phyloP scores from a whole-genome alignment of 2,329 filamentous ascomycete genomes.

The Xylaria hypoxylon region DNA sequence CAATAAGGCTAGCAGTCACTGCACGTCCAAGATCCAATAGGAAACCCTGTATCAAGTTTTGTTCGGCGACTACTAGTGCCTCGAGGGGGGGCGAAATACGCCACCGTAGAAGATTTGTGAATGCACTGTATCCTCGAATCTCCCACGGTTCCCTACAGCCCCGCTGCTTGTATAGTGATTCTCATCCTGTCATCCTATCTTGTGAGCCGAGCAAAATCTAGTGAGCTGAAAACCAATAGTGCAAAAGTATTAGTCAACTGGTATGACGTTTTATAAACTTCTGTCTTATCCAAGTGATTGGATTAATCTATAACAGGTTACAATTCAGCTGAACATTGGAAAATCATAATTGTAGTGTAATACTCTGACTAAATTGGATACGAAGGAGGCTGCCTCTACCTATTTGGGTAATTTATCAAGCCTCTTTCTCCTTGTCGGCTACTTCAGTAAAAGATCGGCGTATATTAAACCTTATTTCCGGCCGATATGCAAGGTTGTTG shows the following conservation, averaged over 20 bases:
- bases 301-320: neutral
- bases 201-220: slow-evolving; percentile 1
- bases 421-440: slow-evolving; percentile 2
- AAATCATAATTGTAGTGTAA: slow-evolving; percentile 6
- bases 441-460: slow-evolving; percentile 8
- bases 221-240: slow-evolving; percentile 32
- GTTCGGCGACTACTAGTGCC: slow-evolving; percentile 16
- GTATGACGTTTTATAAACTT: neutral
- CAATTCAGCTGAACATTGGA: slow-evolving; percentile 2
- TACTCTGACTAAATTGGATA: slow-evolving; percentile 1
- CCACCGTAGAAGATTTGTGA: slow-evolving; percentile 1
- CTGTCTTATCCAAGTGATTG: neutral
- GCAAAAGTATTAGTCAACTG: slow-evolving; percentile 2
- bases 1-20: slow-evolving; percentile 17
- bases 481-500: slow-evolving; percentile 1
- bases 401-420: slow-evolving; percentile 22
- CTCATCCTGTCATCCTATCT: slow-evolving; percentile 7
- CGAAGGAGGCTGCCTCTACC: slow-evolving; percentile 11
- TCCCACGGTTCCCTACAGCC: neutral
- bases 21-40: slow-evolving; percentile 2
- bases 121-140: slow-evolving; percentile 10
- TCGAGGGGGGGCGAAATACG: neutral
- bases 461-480: slow-evolving; percentile 13
- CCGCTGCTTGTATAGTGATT: slow-evolving; percentile 11
- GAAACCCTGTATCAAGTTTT: slow-evolving; percentile 16